These are phyloP conservation scores for Choricystis sp. DNA, from an alignment of 139 green algal genomes.

Conservation along the genomic window DNA sequence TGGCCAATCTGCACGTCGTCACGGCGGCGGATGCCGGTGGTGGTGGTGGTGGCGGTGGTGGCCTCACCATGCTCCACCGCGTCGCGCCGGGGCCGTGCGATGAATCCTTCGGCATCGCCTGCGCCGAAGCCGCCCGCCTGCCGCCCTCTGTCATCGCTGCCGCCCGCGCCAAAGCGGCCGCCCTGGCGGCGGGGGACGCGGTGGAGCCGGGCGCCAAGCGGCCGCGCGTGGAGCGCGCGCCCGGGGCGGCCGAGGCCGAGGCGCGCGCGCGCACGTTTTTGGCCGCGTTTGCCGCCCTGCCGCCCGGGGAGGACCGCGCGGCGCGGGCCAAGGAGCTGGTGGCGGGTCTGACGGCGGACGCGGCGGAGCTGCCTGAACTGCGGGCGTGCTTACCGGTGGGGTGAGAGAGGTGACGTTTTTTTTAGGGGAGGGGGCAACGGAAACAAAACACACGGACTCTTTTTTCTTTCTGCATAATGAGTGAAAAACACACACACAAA, in stretches of 20 bases:
- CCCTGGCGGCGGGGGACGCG: slow-evolving; percentile 31
- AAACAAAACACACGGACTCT: too few relatives aligned
- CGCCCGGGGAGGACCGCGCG: background rate
- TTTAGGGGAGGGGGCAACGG: too few relatives aligned
- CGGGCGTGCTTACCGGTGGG: background rate
- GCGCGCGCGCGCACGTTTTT: background rate
- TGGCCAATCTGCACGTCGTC: slow-evolving; percentile 63
- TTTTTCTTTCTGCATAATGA: background rate
- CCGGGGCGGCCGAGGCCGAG: background rate
- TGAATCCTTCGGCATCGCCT: slow-evolving; percentile 87
- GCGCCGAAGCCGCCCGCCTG: slow-evolving; percentile 81
- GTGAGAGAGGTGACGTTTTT: background rate
- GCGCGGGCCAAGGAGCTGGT: background rate
- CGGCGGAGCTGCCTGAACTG: background rate
- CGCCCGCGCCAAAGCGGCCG: slow-evolving; percentile 47
- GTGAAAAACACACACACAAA: background rate
- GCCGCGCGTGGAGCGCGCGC: background rate
- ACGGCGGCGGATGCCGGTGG: slow-evolving; percentile 39
- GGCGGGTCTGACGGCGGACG: background rate
- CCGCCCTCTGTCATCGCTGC: slow-evolving; percentile 58
- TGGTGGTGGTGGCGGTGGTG: slow-evolving; percentile 14
- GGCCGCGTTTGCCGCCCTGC: background rate
- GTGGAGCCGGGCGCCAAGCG: background rate
- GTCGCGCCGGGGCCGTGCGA: slow-evolving; percentile 64
- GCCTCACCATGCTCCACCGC: slow-evolving; percentile 89